A percentile compares a stretch with the other conserved stretches of the same genome.
These are phyloP conservation scores for Diphasiastrum complanatum DNA, from an alignment of 83 land plant genomes.

Conservation along the genomic window DNA sequence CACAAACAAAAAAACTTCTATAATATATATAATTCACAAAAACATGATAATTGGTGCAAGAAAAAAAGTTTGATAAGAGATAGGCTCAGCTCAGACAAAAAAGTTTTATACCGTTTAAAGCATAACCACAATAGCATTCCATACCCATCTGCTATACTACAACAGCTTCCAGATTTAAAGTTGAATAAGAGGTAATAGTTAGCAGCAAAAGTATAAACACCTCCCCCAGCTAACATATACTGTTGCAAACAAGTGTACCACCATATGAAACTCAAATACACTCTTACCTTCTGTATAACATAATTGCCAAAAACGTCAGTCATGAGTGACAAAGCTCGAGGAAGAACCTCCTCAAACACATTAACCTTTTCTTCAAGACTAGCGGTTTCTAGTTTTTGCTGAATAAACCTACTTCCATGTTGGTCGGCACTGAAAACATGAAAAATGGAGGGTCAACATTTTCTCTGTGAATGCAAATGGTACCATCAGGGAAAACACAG, in stretches of 20 bases:
- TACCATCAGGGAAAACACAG: neutral
- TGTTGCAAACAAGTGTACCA: neutral
- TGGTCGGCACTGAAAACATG: constrained; percentile 29
- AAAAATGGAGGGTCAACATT: neutral
- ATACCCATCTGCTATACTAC: no score
- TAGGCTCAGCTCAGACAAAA: no score
- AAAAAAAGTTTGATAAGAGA: no score
- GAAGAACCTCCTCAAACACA: constrained; percentile 34
- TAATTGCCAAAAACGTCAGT: constrained; percentile 34
- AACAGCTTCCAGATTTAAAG: no score
- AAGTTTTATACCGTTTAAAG: no score
- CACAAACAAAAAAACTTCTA: no score
- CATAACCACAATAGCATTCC: no score
- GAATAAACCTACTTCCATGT: constrained; percentile 34
- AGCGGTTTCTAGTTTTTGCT: constrained; percentile 32
- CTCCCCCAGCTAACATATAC: neutral
- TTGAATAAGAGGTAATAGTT: no score
- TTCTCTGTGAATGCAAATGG: neutral
- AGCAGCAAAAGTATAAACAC: neutral
- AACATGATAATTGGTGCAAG: no score
- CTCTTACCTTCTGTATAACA: constrained; percentile 22
- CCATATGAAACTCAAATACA: constrained; percentile 4
- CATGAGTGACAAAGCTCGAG: constrained; percentile 33
- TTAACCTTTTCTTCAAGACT: constrained; percentile 27
- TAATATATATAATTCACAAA: no score